A percentile compares a stretch with the other conserved stretches of the same genome.
phyloP scores from a whole-genome alignment of 2,329 filamentous ascomycete species.

The Alternaria arborescens region DNA sequence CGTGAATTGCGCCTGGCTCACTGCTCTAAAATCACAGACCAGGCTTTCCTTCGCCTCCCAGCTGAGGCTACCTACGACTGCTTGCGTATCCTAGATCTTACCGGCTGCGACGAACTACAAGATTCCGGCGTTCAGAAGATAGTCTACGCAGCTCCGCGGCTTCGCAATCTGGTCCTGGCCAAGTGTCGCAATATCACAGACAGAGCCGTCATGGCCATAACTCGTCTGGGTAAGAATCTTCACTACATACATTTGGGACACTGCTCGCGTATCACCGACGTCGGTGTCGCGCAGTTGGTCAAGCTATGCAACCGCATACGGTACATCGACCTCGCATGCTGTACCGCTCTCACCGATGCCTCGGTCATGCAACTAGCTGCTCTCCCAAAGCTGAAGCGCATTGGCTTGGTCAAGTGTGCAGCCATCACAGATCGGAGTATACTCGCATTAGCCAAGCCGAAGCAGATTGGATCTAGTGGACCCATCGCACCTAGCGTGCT shows the following conservation, averaged over 20 bases:
- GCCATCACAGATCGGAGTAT: conserved; percentile 92
- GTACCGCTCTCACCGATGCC: conserved; percentile 83
- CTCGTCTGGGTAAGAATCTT: conserved; percentile 89
- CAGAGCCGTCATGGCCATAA: conserved; percentile 84
- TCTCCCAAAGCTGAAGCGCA: conserved; percentile 91
- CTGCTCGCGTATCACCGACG: conserved; percentile 89
- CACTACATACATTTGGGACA: conserved; percentile 97
- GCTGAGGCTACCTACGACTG: conserved; percentile 77
- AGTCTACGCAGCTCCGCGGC: conserved; percentile 81
- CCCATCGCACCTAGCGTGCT: conserved; percentile 71
- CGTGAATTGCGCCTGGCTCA: conserved; percentile 88
- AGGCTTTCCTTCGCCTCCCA: conserved; percentile 84
- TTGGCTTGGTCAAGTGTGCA: conserved; percentile 93
- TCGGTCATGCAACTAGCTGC: conserved; percentile 85
- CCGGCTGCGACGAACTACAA: conserved; percentile 82
- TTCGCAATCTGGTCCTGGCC: conserved; percentile 91
- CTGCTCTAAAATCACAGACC: conserved; percentile 84
- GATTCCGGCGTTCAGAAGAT: conserved; percentile 90
- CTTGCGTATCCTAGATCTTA: conserved; percentile 91
- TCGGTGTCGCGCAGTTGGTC: conserved; percentile 84
- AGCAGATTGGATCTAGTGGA: conserved; percentile 61
- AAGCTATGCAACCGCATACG: conserved; percentile 89
- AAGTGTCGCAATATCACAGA: conserved; percentile 96
- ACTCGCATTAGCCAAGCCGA: conserved; percentile 78
- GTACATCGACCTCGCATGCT: conserved; percentile 98